Evolutionary conservation across 805 yeast species (phyloP).

Genomic region (Metschnikowia amazonensis): DNA sequence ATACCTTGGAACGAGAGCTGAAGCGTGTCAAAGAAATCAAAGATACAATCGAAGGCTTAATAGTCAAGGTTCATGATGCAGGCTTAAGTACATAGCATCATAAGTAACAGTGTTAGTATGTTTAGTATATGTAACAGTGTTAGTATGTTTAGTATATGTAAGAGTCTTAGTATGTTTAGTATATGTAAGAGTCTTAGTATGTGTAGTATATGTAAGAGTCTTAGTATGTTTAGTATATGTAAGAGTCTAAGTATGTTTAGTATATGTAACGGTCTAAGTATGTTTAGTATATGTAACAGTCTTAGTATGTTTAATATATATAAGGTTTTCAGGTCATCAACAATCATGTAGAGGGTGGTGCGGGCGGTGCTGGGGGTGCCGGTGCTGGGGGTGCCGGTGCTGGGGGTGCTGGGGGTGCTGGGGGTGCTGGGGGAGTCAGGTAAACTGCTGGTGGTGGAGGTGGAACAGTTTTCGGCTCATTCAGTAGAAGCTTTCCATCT

Average conservation of each 20-base stretch:
- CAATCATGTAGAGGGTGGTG: slow-evolving; percentile 8
- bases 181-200: no score
- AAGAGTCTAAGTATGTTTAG: no score
- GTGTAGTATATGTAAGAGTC: no score
- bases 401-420: slow-evolving; percentile 22
- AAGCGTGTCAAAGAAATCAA: slow-evolving; percentile 17
- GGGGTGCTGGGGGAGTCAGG: slow-evolving; percentile 14
- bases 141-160: no score
- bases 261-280: no score
- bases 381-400: slow-evolving; percentile 20
- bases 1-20: slow-evolving; percentile 22
- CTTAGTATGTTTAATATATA: no score
- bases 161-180: no score
- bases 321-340: not conserved
- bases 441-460: slow-evolving; percentile 19
- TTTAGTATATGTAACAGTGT: no score
- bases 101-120: no score
- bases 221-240: no score
- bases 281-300: no score
- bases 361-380: slow-evolving; percentile 23
- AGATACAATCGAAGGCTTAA: slow-evolving; percentile 13
- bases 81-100: not conserved
- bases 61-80: slow-evolving; percentile 6
- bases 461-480: not conserved
- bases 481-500: not conserved